A percentile compares a stretch with the other conserved stretches of the same genome.
Evolutionary conservation across 176 grass and related monocot genomes (phyloP).

Genomic region (Calamus simplicifolius): DNA sequence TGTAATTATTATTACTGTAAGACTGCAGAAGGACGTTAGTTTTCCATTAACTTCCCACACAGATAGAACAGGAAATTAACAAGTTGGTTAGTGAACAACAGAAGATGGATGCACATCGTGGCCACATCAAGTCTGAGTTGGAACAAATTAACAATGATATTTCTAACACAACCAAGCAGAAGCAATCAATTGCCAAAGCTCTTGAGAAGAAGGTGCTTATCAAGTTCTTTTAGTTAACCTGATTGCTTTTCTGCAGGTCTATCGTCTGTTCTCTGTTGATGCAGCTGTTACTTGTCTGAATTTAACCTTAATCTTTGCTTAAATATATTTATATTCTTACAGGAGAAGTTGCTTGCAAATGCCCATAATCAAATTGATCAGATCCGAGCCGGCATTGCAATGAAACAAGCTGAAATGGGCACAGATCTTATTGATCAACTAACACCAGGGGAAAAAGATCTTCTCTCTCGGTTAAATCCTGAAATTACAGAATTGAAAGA

Average conservation of each 20-base stretch:
- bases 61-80: constrained; percentile 92
- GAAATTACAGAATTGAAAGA: constrained; percentile 95
- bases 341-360: constrained; percentile 95
- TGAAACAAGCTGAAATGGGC: constrained; percentile 98
- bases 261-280: constrained; percentile 2
- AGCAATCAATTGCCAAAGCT: constrained; percentile 51
- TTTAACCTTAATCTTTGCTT: neutral
- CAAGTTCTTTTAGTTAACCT: neutral
- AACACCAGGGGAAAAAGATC: constrained; percentile 70
- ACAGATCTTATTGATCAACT: constrained; percentile 98
- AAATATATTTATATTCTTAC: constrained; percentile 10
- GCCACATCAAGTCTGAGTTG: constrained; percentile 68
- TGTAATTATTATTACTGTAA: constrained; percentile 1
- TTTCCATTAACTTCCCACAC: constrained; percentile 74
- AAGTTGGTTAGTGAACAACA: constrained; percentile 85
- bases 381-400: constrained; percentile 78
- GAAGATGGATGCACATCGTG: constrained; percentile 86
- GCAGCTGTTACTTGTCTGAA: neutral
- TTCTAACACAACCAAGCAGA: constrained; percentile 59
- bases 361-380: constrained; percentile 92
- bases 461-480: constrained; percentile 91
- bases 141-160: constrained; percentile 77
- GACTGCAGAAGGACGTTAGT: constrained; percentile 19
- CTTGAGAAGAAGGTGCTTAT: constrained; percentile 84
- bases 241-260: constrained; percentile 2